Evolutionary conservation across 164 flowering plant genomes (phyloP).

Genomic region (Protea cynaroides): DNA sequence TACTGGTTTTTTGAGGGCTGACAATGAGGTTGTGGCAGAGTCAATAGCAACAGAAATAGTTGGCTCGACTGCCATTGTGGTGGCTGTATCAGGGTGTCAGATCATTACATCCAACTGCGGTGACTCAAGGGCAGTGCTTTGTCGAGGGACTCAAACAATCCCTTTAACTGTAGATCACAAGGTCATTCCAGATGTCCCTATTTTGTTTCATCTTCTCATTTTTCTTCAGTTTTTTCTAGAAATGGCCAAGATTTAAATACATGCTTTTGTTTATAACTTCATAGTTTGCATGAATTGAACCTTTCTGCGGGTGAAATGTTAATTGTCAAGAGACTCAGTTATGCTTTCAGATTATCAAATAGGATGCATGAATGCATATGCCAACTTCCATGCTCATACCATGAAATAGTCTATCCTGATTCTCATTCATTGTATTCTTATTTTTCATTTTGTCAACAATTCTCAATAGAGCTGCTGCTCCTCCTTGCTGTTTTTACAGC

Average conservation of each 20-base stretch:
- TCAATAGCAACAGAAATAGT: conserved; percentile 51
- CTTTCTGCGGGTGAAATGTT: neutral
- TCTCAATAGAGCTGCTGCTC: too few species aligned
- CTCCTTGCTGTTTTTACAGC: conserved; percentile 31
- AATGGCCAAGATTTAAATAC: neutral
- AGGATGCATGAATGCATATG: neutral
- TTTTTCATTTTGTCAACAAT: too few species aligned
- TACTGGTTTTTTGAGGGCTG: conserved; percentile 47
- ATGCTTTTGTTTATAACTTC: neutral
- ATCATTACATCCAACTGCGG: conserved; percentile 72
- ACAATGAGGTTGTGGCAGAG: conserved; percentile 31
- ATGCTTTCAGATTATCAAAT: neutral
- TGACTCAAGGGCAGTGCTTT: conserved; percentile 74
- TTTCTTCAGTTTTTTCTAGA: neutral
- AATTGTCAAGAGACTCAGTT: neutral
- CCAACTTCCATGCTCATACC: neutral
- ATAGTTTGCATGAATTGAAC: neutral
- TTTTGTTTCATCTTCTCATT: neutral
- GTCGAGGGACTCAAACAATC: conserved; percentile 45
- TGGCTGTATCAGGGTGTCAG: conserved; percentile 60
- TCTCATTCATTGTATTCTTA: neutral
- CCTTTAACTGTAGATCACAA: conserved; percentile 68
- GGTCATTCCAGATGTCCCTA: conserved; percentile 24
- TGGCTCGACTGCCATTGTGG: conserved; percentile 70
- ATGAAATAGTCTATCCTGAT: neutral